Conservation (phyloP, 768 basidiomycete genomes). For the Lactifluus volemus region DNA sequence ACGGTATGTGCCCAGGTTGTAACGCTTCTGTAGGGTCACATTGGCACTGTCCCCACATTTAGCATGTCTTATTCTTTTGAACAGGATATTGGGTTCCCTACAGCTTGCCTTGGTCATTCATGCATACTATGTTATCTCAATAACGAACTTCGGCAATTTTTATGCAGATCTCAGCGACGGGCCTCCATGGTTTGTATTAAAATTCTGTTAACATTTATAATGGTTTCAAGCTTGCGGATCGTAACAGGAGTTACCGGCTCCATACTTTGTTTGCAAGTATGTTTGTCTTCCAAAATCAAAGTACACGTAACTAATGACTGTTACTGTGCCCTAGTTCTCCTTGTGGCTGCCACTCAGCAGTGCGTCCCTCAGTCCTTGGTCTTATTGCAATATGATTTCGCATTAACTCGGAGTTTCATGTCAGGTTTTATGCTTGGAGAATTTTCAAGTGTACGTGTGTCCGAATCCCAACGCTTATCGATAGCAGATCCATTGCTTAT, state of each 20-base stretch:
- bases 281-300: not conserved
- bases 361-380: not conserved
- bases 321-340: not conserved
- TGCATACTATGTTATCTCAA: not conserved
- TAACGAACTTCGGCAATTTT: constrained; percentile 1
- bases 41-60: too few relatives aligned
- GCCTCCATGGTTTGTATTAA: not conserved
- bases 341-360: not conserved
- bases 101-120: not conserved
- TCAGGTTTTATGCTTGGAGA: constrained; percentile 9
- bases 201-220: not conserved
- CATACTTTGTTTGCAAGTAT: not conserved
- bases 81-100: not conserved
- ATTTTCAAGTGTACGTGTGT: not conserved
- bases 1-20: not conserved
- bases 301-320: not conserved
- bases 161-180: not conserved
- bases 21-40: not conserved
- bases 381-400: not conserved
- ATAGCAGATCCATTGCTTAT: not conserved
- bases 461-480: not conserved
- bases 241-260: not conserved
- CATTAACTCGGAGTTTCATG: not conserved
- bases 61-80: not conserved
- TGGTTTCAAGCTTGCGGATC: not conserved